Base-by-base conservation (phyloP, 2,329 filamentous ascomycete genomes). In the Talaromyces pinophilus region DNA sequence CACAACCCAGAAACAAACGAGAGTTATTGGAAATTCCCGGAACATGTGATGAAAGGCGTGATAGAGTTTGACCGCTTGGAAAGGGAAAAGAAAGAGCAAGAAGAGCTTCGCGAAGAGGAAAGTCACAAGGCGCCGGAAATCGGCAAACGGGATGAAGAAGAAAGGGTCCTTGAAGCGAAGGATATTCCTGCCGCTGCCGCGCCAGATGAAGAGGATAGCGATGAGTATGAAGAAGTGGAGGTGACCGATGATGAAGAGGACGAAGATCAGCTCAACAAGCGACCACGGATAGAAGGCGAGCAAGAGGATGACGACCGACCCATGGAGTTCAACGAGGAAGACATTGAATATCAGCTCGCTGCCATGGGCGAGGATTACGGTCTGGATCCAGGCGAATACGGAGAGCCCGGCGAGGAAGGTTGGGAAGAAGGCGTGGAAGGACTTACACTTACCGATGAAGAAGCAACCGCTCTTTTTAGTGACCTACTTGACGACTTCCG, bases 11-110 rank as follows among this genome's bases (percentile, higher is more conserved):
- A 86, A 63, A 97, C 94, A 70, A 91, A 94, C 44, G 86, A 93
- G 71, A 98, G 93, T 78, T 93, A 93, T 78, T 99, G 96, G 95
- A 92, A 92, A 73, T 95, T 97, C 72, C 95, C 95, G 0, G 87
- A 92, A 64, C 90, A 95, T 76, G 84, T 99, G 42, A 89, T 93
- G 85, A 88, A 90, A 67, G 92, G 88, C 0, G 86, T 89, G 1
- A 76, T 86, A 3, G 86, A 88, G 15, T 91, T 95, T 63, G 88
- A 90, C 73, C 80, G 80, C 28, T 81, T 92, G 64, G 92, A 97
- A 77, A 87, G 90, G 75, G 88, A 89, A 70, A 86, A 87, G 67
- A 89, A 79, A 81, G 87, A 80, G 79, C 85, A 72, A 86, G 88
- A 80, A 68, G 72, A 80, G 71, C 74, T 30, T 60, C 22, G 2